Percentiles rank a stretch among this genome's conserved stretches.
Conservation (phyloP, 2,329 filamentous ascomycete genomes). For the Nectriaceae sp. region DNA sequence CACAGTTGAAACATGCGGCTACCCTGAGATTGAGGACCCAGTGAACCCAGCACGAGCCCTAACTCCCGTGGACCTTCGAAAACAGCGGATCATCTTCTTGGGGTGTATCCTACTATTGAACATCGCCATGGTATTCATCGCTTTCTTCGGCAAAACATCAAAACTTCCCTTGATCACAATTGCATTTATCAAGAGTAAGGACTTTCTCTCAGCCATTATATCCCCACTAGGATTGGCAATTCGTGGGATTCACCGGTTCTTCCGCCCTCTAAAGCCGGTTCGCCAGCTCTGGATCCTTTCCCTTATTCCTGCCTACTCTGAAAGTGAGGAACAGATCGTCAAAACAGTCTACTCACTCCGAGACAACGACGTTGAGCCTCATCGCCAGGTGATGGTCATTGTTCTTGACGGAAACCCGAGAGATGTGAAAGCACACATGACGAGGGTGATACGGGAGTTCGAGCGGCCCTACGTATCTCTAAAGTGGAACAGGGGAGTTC, state of each 20-base stretch:
- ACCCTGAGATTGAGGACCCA: conserved; percentile 19
- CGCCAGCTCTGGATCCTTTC: conserved; percentile 17
- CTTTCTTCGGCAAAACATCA: conserved; percentile 19
- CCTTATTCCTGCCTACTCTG: conserved; percentile 23
- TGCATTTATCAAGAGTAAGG: conserved; percentile 24
- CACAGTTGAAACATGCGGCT: conserved; percentile 16
- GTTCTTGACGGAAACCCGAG: conserved; percentile 21
- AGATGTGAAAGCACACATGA: conserved; percentile 21
- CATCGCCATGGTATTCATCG: conserved; percentile 14
- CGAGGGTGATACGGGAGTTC: conserved; percentile 14
- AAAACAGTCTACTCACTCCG: conserved; percentile 24
- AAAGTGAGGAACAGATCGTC: conserved; percentile 26
- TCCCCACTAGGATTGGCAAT: conserved; percentile 15
- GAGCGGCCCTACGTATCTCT: conserved; percentile 19
- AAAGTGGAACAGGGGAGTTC: conserved; percentile 20
- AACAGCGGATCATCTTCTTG: conserved; percentile 18
- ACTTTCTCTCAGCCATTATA: conserved; percentile 19
- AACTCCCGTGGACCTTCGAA: conserved; percentile 11
- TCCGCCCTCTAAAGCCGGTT: conserved; percentile 10
- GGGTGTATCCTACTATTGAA: conserved; percentile 17
- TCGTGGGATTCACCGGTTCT: conserved; percentile 2
- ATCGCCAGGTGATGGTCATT: conserved; percentile 24
- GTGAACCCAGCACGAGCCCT: conserved; percentile 17
- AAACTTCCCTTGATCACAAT: conserved; percentile 18
- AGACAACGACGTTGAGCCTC: conserved; percentile 22